These are phyloP conservation scores for Clonostachys rosea DNA, from an alignment of 2,329 filamentous ascomycete genomes.

Conservation along the genomic window DNA sequence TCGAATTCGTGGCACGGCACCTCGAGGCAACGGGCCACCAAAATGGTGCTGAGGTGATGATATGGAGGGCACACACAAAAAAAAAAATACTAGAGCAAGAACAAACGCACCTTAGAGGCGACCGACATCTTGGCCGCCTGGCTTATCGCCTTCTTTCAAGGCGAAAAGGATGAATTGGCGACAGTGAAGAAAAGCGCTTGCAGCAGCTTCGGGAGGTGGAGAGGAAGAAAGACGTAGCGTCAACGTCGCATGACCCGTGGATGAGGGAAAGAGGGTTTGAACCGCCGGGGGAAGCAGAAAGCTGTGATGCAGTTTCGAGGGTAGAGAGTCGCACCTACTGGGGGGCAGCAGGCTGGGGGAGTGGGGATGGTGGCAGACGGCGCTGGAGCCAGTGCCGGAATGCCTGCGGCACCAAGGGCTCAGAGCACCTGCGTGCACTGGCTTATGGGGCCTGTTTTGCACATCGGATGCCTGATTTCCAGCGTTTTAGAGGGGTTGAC, in stretches of 20 bases:
- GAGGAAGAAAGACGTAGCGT: slow-evolving; percentile 1
- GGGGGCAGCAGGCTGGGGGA: neutral
- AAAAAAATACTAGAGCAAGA: neutral
- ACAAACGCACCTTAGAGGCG: slow-evolving; percentile 51
- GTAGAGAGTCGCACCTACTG: slow-evolving; percentile 1
- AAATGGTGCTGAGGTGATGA: no score
- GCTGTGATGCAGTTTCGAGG: slow-evolving; percentile 4
- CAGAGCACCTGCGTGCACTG: no score
- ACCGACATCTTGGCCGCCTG: slow-evolving; percentile 56
- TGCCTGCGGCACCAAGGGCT: no score
- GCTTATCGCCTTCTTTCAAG: slow-evolving; percentile 43
- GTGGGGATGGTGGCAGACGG: neutral
- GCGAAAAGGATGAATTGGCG: slow-evolving; percentile 7
- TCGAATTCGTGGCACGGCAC: no score
- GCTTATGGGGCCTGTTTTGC: no score
- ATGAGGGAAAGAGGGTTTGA: neutral
- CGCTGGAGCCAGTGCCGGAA: no score
- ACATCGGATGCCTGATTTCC: no score
- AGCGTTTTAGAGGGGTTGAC: no score
- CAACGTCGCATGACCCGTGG: slow-evolving; percentile 6
- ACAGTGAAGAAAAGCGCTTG: slow-evolving; percentile 1
- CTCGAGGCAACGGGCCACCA: no score
- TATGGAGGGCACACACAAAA: no score
- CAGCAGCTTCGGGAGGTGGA: neutral
- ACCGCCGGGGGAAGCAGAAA: neutral